These are phyloP conservation scores for Curvularia sp. DNA, from an alignment of 2,329 filamentous ascomycete genomes.

Conservation along the genomic window DNA sequence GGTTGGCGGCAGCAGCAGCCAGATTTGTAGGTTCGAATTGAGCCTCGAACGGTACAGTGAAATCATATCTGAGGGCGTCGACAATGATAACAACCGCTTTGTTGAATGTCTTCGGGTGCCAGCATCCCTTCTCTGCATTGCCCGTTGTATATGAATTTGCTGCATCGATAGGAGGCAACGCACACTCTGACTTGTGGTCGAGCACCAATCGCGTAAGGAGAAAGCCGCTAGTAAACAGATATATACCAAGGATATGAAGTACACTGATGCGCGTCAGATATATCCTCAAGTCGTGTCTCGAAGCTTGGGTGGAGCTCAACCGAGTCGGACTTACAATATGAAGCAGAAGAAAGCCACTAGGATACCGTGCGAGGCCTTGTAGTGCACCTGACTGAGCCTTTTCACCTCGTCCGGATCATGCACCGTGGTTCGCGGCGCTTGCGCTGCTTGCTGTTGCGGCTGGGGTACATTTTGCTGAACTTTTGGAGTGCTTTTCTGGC, in stretches of 20 bases:
- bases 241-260: constrained; percentile 81
- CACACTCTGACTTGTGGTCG: constrained; percentile 79
- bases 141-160: constrained; percentile 48
- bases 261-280: constrained; percentile 54
- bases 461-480: constrained; percentile 21
- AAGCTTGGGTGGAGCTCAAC: constrained; percentile 4
- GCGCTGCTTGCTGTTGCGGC: constrained; percentile 33
- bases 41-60: constrained; percentile 79
- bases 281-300: background rate
- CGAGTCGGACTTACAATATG: constrained; percentile 60
- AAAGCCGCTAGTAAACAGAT: constrained; percentile 94
- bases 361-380: constrained; percentile 62
- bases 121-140: constrained; percentile 73
- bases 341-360: constrained; percentile 72
- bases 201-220: constrained; percentile 84
- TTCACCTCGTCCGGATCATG: constrained; percentile 39
- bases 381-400: constrained; percentile 57
- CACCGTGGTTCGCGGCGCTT: constrained; percentile 10
- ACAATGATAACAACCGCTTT: constrained; percentile 90
- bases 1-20: constrained; percentile 23
- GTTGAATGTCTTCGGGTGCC: constrained; percentile 93
- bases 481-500: constrained; percentile 44
- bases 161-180: constrained; percentile 71
- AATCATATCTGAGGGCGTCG: constrained; percentile 95
- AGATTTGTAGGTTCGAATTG: constrained; percentile 55